Conservation (phyloP, 441 rosid genomes). For the Monsonia emarginata region DNA sequence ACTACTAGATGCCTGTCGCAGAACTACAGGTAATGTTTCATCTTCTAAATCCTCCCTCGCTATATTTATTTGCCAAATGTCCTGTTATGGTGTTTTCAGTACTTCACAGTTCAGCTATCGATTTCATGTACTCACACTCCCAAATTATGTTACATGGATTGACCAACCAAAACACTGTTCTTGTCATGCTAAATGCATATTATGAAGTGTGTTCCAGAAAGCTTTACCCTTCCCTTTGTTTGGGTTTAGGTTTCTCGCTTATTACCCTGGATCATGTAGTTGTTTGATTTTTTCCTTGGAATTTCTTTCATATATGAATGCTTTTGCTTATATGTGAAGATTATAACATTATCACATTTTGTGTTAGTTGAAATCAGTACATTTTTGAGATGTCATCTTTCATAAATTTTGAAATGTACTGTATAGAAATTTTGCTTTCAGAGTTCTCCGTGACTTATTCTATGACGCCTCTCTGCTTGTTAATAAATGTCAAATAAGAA, state of each 20-base stretch:
- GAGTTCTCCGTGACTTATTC: neutral
- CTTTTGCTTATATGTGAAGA: neutral
- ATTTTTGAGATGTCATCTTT: neutral
- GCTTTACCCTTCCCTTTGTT: too few species aligned
- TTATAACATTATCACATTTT: neutral
- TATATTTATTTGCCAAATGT: neutral
- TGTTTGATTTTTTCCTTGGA: too few species aligned
- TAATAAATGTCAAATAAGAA: neutral
- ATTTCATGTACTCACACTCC: neutral
- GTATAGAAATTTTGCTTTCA: neutral
- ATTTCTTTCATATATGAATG: too few species aligned
- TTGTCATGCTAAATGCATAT: neutral
- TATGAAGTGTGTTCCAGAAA: too few species aligned
- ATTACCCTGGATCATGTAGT: too few species aligned
- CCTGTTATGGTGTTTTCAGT: neutral
- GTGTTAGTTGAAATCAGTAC: neutral
- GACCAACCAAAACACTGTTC: neutral
- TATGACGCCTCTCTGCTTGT: neutral
- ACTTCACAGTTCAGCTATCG: neutral
- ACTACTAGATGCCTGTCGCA: slow-evolving; percentile 86
- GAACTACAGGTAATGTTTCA: slow-evolving; percentile 29
- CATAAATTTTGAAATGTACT: neutral
- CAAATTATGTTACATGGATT: neutral
- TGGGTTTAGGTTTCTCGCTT: too few species aligned
- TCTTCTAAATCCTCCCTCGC: slow-evolving; percentile 10